Evolutionary conservation across 176 grass and related monocot species (phyloP).

Genomic region (Carex cristatella): DNA sequence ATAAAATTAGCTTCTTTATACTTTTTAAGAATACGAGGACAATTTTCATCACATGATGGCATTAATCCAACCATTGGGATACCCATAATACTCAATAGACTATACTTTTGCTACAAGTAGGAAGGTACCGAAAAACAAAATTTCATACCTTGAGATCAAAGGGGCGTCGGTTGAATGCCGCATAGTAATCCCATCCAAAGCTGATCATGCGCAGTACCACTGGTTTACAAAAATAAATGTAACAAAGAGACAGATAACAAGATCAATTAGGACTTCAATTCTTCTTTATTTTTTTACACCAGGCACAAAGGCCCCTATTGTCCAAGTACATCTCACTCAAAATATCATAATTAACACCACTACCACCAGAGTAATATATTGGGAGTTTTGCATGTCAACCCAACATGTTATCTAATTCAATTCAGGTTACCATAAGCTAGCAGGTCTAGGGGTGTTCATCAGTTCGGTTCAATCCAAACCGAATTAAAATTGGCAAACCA

Average conservation of each 20-base stretch:
- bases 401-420: background rate
- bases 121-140: background rate
- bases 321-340: background rate
- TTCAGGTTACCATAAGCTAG: no score
- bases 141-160: conserved; percentile 81
- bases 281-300: background rate
- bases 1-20: background rate
- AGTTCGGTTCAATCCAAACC: no score
- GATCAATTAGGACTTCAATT: background rate
- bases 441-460: no score
- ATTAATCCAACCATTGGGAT: background rate
- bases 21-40: conserved; percentile 10
- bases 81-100: background rate
- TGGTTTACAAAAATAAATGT: conserved; percentile 16
- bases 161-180: conserved; percentile 34
- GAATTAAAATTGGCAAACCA: no score
- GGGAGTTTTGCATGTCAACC: background rate
- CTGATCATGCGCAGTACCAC: conserved; percentile 91
- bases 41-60: background rate
- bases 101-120: background rate
- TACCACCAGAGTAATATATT: background rate
- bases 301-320: background rate
- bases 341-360: background rate
- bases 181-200: conserved; percentile 93
- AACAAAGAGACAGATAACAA: background rate